Conservation (phyloP, 306 rosid species). For the Dalbergia cochinchinensis region DNA sequence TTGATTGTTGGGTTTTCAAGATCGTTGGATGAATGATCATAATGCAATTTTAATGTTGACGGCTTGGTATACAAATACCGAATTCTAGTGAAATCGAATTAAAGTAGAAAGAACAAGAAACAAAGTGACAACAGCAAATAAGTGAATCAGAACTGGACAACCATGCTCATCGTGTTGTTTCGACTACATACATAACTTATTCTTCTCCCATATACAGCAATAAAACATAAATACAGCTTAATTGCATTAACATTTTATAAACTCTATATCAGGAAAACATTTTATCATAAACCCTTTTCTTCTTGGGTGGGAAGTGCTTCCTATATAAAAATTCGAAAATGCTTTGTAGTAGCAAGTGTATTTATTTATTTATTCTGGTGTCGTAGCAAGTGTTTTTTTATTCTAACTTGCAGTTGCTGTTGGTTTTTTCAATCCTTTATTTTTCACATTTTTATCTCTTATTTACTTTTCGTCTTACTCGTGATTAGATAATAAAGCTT, state of each 20-base stretch:
- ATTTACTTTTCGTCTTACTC: too few species aligned
- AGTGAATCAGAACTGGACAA: constrained; percentile 2
- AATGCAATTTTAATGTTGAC: neutral
- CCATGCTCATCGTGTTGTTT: constrained; percentile 9
- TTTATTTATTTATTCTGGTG: too few species aligned
- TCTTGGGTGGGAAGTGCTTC: neutral
- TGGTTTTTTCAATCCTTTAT: too few species aligned
- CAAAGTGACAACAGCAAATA: neutral
- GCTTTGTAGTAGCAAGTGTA: too few species aligned
- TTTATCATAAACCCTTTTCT: neutral
- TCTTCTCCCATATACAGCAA: neutral
- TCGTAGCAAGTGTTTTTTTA: too few species aligned
- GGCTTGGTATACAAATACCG: neutral
- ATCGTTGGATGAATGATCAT: neutral
- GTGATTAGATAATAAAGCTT: too few species aligned
- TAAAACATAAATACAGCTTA: neutral
- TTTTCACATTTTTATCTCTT: too few species aligned
- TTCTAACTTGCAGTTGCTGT: too few species aligned
- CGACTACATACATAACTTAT: neutral
- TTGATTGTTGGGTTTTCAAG: neutral
- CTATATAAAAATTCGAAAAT: neutral
- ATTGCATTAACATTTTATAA: neutral
- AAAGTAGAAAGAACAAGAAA: neutral
- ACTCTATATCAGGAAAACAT: neutral
- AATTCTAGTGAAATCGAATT: neutral